Evolutionary conservation across 139 green algal species (phyloP), one percentile per base, ranked within the genome.

Genomic region (Haematococcus lacustris): DNA sequence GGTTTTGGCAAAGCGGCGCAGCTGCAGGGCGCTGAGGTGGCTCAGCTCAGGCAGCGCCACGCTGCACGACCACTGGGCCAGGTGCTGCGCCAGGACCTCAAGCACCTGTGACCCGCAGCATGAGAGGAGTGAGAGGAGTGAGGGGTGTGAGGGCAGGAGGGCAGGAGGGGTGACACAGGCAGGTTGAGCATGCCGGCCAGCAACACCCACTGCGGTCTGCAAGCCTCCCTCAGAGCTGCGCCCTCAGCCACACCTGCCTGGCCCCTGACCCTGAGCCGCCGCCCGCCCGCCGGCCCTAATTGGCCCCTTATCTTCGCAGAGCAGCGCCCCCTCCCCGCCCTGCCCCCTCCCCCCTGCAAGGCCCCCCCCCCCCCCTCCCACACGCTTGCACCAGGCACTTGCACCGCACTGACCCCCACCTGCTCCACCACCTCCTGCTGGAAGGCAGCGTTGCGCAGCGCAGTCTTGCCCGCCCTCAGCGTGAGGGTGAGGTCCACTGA

Each of bases 31-130:
- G 7, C 86, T 71, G 60, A 94, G 73, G 83, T 92, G 87, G 1
- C 87, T 67, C 23, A 98, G 83, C 87, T 98, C 94, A 17, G 94
- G 94, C 75, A 98, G 97, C 37, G 89, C 82, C 13, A 91, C 71
- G 79, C 73, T 82, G 74, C 83, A 88, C 35, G 85, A 75, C 89
- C 91, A 97, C 71, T 92, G 82, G 2, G 85, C 63, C 40, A 97
- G 80, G 79, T 97, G 90, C 2, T 91, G 85, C 2, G 83, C 75
- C 72, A 98, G 82, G 41, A 93, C 73, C 83, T 96, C 86, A 68
- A 96, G 53, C 32, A 89, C 80, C 84, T 92, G 81, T 21, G 32
- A 13, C 28, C 21, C 17, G 47, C 21, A 13, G 47, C 47, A 57
- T 57, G 47, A 57, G 47, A 13, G 47, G 17, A 57, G 47, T 57